Base-by-base conservation (phyloP, 768 basidiomycete genomes). In the Podaxis sp. region DNA sequence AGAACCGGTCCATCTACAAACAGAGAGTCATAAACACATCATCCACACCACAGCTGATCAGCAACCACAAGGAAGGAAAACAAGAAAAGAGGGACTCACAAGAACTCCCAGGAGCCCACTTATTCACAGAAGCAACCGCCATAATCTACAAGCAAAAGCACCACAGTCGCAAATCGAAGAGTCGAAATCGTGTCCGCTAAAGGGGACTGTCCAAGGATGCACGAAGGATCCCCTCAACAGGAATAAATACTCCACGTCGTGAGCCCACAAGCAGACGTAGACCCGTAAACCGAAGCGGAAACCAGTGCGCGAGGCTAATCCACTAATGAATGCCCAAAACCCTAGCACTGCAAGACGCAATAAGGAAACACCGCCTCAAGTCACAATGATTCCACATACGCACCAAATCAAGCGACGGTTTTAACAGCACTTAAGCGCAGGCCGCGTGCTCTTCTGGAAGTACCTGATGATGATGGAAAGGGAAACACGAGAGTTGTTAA, bases 1-100 rank as follows among this genome's bases (percentile, higher is more conserved):
- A 94, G 80, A 5, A 93, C 84, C 4, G 92, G 92, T 0, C 90
- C 91, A 73, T 93, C 90, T 93, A 63, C 7, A 47, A 54, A 29
- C 51, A 17, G 27, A 61, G 36, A 29, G 33, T 41, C 9, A 59
- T 59, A 54, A 68, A 47, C 24, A 51, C 55, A 17, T 43, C 37
- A 51, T 53, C 9, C 33, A 24, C 46, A 22, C 19, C 17, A n/a
- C n/a, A 13, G 49, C 2, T 8, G 40, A 19, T 24, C 3, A 24
- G 13, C 4, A 22, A 43, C 59, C 4, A 22, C 55, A 8, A 22
- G 22, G 36, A 49, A 53, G 17, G 43, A 17, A 38, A 2, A 29
- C 11, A 7, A 33, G 25, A 11, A 24, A 50, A 2, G 9, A 50
- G 22, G 19, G 57, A 71, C 80, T 65, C 64, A 83, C 81, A 83